phyloP scores from a whole-genome alignment of 73 alveolate species.

The Paramecium tetraurelia region DNA sequence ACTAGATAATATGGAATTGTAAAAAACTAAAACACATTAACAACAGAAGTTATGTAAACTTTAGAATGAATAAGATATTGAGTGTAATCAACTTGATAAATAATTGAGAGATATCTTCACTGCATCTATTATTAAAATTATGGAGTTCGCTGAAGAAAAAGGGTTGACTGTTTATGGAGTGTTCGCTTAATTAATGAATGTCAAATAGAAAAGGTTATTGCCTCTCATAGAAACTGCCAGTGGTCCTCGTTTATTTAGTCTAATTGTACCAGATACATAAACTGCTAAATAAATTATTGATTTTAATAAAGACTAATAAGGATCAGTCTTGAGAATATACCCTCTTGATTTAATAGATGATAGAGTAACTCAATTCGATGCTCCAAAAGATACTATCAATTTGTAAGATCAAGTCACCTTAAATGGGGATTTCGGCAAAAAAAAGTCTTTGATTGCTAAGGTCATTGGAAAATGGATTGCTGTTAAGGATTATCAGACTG shows the following conservation, averaged over 20 bases:
- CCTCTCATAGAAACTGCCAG: slow-evolving; percentile 20
- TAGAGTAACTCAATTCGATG: neutral
- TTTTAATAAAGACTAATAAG: slow-evolving; percentile 12
- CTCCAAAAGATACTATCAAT: slow-evolving; percentile 25
- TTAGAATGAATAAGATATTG: neutral
- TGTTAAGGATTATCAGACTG: slow-evolving; percentile 16
- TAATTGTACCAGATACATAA: neutral
- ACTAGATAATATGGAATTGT: neutral
- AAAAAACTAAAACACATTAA: neutral
- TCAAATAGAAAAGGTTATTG: neutral
- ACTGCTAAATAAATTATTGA: slow-evolving; percentile 30
- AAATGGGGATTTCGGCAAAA: neutral
- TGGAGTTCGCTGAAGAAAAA: neutral
- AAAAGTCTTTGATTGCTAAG: neutral
- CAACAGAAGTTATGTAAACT: neutral
- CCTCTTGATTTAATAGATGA: slow-evolving; percentile 30
- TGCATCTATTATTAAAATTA: neutral
- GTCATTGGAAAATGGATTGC: slow-evolving; percentile 18
- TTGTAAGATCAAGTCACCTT: neutral
- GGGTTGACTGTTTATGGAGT: neutral
- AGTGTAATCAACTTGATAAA: neutral
- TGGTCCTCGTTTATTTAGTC: slow-evolving; percentile 10
- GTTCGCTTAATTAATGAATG: slow-evolving; percentile 7
- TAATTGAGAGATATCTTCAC: neutral
- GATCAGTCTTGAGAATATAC: neutral